phyloP scores from a whole-genome alignment of 805 yeast species.

The Naumovozyma dairenensis region DNA sequence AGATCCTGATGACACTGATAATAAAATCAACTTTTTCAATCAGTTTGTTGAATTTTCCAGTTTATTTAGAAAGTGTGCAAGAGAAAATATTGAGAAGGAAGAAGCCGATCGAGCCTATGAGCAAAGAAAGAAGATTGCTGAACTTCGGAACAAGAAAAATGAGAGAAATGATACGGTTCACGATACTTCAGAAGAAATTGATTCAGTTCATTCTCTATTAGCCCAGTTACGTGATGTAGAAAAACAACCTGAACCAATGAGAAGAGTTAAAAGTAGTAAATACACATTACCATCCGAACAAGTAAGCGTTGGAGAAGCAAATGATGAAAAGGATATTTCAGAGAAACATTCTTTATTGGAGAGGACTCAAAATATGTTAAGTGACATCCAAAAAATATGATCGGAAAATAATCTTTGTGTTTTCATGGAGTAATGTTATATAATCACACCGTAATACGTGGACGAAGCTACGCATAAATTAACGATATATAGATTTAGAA shows the following conservation, averaged over 20 bases:
- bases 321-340: not conserved
- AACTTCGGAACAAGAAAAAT: slow-evolving; percentile 4
- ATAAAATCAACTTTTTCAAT: slow-evolving; percentile 50
- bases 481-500: too few relatives aligned
- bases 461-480: too few relatives aligned
- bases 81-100: slow-evolving; percentile 56
- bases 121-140: slow-evolving; percentile 46
- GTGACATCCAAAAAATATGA: slow-evolving; percentile 22
- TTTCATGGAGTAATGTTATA: too few relatives aligned
- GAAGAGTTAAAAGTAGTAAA: slow-evolving; percentile 15
- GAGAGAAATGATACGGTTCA: not conserved
- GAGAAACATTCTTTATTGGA: slow-evolving; percentile 9
- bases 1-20: slow-evolving; percentile 42
- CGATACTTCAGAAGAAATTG: slow-evolving; percentile 7
- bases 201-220: slow-evolving; percentile 21
- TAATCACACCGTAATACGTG: too few relatives aligned
- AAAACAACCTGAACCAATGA: slow-evolving; percentile 8
- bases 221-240: slow-evolving; percentile 21
- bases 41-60: slow-evolving; percentile 50
- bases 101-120: slow-evolving; percentile 59
- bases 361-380: slow-evolving; percentile 23
- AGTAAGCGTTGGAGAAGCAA: not conserved
- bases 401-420: too few relatives aligned
- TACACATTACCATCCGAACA: not conserved
- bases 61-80: slow-evolving; percentile 55